phyloP scores from a whole-genome alignment of 306 rosid genomes.

The Begonia fuchsioides region DNA sequence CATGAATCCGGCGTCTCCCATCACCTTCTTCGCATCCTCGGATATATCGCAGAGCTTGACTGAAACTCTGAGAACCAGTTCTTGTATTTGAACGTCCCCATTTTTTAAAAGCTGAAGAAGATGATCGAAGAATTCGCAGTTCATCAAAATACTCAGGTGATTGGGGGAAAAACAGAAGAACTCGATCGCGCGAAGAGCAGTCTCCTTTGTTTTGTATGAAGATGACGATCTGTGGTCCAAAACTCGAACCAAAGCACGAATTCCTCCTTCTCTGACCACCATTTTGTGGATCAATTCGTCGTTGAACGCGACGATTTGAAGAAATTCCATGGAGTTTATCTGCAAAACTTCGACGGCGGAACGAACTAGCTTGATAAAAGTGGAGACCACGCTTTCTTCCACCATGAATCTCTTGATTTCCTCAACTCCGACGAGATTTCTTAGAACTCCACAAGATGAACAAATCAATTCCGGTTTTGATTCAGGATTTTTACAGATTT shows the following conservation, averaged over 20 bases:
- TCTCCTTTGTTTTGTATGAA: slow-evolving; percentile 43
- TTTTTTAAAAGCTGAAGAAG: slow-evolving; percentile 37
- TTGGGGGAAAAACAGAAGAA: slow-evolving; percentile 41
- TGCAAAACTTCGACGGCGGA: slow-evolving; percentile 51
- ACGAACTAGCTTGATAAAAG: slow-evolving; percentile 31
- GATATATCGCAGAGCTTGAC: slow-evolving; percentile 39
- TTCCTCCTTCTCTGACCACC: slow-evolving; percentile 59
- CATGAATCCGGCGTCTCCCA: slow-evolving; percentile 69
- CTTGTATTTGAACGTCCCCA: slow-evolving; percentile 64
- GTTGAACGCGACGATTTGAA: slow-evolving; percentile 47
- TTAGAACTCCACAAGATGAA: slow-evolving; percentile 57
- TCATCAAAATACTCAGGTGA: slow-evolving; percentile 31
- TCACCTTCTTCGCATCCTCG: slow-evolving; percentile 59
- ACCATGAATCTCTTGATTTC: slow-evolving; percentile 77
- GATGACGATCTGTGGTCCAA: slow-evolving; percentile 34
- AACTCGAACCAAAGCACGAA: slow-evolving; percentile 37
- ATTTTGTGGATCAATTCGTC: slow-evolving; percentile 39
- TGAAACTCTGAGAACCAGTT: slow-evolving; percentile 55
- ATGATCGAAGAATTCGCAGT: slow-evolving; percentile 50
- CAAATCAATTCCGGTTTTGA: slow-evolving; percentile 41
- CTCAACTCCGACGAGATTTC: slow-evolving; percentile 56
- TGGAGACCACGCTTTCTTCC: slow-evolving; percentile 55
- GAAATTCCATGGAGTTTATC: slow-evolving; percentile 44
- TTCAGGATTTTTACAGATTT: slow-evolving; percentile 23
- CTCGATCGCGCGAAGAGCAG: slow-evolving; percentile 48